Base-by-base conservation (phyloP, 2,329 filamentous ascomycete species). In the Dactylellina parvicollis region DNA sequence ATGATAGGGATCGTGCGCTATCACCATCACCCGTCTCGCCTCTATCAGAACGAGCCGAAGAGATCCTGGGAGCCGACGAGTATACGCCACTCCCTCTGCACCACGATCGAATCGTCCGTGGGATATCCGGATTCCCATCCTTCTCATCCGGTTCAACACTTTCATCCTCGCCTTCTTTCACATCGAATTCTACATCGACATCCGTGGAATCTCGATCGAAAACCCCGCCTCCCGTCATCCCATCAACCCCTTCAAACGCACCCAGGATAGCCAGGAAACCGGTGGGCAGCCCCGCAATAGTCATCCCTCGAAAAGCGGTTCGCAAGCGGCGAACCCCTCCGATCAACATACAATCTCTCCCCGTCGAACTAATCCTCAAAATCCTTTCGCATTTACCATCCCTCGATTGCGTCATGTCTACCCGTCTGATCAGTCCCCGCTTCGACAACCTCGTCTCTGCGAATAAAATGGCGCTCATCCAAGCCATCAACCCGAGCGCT, bases 201-300 rank as follows among this genome's bases (percentile, higher is more conserved):
- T 72, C 67, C n/a, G 50, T 72, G 28, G 67, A 72, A 52, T 72
- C 67, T 38, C 67, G 67, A 1, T 46, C 67, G 3, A 72, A 72
- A 64, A 72, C 67, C 14, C 67, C 67, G 4, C 67, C 67, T 24
- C 52, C 54, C 4, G 28, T 44, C 2, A 55, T 59, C 28, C 30
- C 52, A 1, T 59, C 50, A 4, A 72, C 57, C n/a, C 66, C 50
- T 10, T 59, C 57, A 5, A 50, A 72, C n/a, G 34, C 36, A 7
- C 59, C 67, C 4, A 42, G 67, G 18, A 72, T 72, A 22, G 12
- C 59, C 5, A 42, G 67, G 38, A 72, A 72, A 34, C 67, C 67
- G 16, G 59, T 72, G 9, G 40, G 40, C 18, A 55, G 44, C 10
- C 42, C 50, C n/a, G 44, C 66, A 10, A 36, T 62, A 22, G 34